A percentile compares a stretch with the other conserved stretches of the same genome.
These are phyloP conservation scores for Hypholoma sublateritium DNA, from an alignment of 768 basidiomycete genomes.

Conservation along the genomic window DNA sequence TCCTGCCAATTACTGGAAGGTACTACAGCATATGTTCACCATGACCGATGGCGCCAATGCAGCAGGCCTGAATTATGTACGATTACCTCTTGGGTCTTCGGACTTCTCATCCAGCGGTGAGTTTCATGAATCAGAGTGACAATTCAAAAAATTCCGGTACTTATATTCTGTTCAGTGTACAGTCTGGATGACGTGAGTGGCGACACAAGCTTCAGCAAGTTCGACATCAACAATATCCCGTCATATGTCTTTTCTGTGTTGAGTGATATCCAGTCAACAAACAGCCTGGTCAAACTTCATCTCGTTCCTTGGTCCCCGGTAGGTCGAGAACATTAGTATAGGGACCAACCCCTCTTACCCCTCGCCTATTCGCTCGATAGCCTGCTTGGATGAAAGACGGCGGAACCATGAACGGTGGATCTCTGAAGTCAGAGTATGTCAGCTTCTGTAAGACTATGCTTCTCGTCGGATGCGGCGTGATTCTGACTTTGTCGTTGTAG, in stretches of 20 bases:
- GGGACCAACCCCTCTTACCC: not conserved
- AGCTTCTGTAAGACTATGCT: constrained; percentile 40
- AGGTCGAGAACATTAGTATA: constrained; percentile 18
- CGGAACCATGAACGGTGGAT: constrained; percentile 67
- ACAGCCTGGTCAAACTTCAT: constrained; percentile 35
- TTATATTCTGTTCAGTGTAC: constrained; percentile 40
- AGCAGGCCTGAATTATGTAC: constrained; percentile 69
- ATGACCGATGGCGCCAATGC: constrained; percentile 58
- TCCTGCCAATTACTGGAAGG: constrained; percentile 53
- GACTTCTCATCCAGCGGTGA: constrained; percentile 66
- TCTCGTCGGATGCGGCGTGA: not conserved
- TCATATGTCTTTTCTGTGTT: constrained; percentile 64
- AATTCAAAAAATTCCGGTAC: not conserved
- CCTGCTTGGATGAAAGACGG: constrained; percentile 80
- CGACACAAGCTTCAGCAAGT: constrained; percentile 57
- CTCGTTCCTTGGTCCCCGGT: constrained; percentile 72
- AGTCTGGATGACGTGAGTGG: constrained; percentile 61
- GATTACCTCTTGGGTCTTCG: constrained; percentile 70
- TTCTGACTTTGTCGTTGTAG: constrained; percentile 31
- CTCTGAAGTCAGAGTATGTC: constrained; percentile 48
- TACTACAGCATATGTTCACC: constrained; percentile 61
- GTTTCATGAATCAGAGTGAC: no score
- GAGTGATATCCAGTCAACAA: constrained; percentile 61
- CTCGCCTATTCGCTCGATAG: constrained; percentile 27
- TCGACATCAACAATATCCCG: constrained; percentile 59